phyloP scores from a whole-genome alignment of 768 basidiomycete species.

The Sporobolomyces roseus region DNA sequence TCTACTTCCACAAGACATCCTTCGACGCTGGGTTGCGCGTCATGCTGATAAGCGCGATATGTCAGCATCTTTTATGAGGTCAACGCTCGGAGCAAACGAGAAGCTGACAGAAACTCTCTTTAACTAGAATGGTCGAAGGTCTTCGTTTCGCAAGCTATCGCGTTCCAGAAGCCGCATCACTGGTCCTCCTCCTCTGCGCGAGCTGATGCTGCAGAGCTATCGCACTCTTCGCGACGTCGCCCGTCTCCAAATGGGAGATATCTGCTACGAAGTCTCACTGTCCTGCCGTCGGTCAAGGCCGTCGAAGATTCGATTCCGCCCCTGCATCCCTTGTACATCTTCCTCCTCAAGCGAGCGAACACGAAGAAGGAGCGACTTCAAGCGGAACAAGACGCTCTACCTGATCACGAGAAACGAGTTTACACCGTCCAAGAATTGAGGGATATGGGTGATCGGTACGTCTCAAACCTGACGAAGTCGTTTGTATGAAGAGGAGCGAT shows the following conservation, averaged over 20 bases:
- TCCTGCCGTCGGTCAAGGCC: too few relatives aligned
- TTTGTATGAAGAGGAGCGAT: background rate
- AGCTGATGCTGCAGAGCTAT: background rate
- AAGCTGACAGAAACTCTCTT: background rate
- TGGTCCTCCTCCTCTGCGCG: background rate
- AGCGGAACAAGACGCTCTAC: conserved; percentile 28
- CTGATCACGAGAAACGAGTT: conserved; percentile 30
- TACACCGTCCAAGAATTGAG: conserved; percentile 42
- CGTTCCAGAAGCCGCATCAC: background rate
- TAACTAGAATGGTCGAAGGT: background rate
- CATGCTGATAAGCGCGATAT: too few relatives aligned
- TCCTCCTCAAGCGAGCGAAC: conserved; percentile 37
- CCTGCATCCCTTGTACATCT: too few relatives aligned
- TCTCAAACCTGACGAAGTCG: background rate
- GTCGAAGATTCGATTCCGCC: too few relatives aligned
- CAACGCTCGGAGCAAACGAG: too few relatives aligned
- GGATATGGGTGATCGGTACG: conserved; percentile 41
- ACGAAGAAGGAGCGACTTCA: conserved; percentile 24
- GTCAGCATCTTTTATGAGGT: too few relatives aligned
- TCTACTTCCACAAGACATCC: too few relatives aligned
- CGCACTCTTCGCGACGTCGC: too few relatives aligned
- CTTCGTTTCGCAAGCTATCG: background rate
- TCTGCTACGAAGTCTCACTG: too few relatives aligned
- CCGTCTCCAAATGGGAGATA: too few relatives aligned
- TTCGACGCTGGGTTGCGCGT: too few relatives aligned